Base-by-base conservation (phyloP, 1,139 yeast species). In the Magnusiomyces tetraspermus region DNA sequence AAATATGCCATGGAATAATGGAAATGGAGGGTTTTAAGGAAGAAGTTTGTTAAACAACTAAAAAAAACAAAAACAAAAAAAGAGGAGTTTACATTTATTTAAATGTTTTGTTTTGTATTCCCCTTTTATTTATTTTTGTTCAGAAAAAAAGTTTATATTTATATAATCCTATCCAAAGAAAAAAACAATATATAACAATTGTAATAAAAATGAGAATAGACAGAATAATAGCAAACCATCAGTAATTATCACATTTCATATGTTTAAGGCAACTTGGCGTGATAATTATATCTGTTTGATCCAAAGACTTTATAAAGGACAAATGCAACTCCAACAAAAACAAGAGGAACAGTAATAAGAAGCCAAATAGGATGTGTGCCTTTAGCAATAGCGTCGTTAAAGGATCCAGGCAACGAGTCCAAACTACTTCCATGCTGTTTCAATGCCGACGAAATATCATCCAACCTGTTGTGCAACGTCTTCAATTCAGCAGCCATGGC, bases 351-450 rank as follows among this genome's bases (percentile, higher is more conserved):
- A 8, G 58, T 58, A 41, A 65, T 52, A 23, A 63, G 53, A 28
- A 58, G 49, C 67, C 67, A 65, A 26, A 65, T 54, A 40, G 63
- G 58, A 6, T 66, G 64, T 1, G 67, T 67, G 15, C 66, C 66
- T 30, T 58, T 61, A 30, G 52, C 53, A 37, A 63, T 53, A 22
- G 69, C 68, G 10, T 56, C 60, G 17, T 60, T 55, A 40, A 66
- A 58, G 1, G 67, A 58, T 19, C 61, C 65, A 1, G 67, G 63
- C 11, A 65, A 48, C 2, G 63, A 50, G 6, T 67, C 67, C 48
- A 63, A 54, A n/a, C 57, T 57, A 15, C 58, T 49, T 6, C 66
- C 60, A 53, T 66, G 68, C 50, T 65, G 67, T 31, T 44, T 49
- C 19, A 63, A 60, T 6, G 59, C 52, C 40, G 46, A 44, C 44